A percentile compares a stretch with the other conserved stretches of the same genome.
Evolutionary conservation across 2,329 filamentous ascomycete genomes (phyloP).

Genomic region (Penicillium sumatraense): DNA sequence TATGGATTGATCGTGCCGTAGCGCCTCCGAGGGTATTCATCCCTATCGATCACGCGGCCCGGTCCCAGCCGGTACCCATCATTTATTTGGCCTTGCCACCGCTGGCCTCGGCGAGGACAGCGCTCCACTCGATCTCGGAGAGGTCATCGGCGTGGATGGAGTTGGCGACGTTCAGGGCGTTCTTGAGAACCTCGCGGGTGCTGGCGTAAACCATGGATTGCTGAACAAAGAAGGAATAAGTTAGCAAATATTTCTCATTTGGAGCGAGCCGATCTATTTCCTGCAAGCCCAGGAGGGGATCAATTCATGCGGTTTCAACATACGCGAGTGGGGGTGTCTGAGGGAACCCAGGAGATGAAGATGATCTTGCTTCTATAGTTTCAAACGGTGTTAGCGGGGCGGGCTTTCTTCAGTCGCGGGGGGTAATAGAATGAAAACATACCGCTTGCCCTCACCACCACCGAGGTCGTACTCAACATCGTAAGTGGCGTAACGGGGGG

Average conservation of each 20-base stretch:
- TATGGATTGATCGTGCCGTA: conserved; percentile 33
- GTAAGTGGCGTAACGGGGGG: conserved; percentile 56
- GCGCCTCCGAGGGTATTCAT: conserved; percentile 25
- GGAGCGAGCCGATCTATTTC: not conserved
- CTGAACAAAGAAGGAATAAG: conserved; percentile 24
- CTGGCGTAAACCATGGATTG: conserved; percentile 58
- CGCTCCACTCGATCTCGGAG: conserved; percentile 48
- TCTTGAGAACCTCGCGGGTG: conserved; percentile 54
- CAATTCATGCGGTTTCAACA: conserved; percentile 18
- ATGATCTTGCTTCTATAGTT: conserved; percentile 53
- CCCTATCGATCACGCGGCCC: conserved; percentile 34
- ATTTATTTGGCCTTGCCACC: conserved; percentile 47
- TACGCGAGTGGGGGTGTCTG: conserved; percentile 46
- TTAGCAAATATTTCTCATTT: conserved; percentile 18
- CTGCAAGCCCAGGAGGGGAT: not conserved
- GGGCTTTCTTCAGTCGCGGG: not conserved
- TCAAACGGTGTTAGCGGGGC: conserved; percentile 21
- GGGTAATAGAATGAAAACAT: conserved; percentile 18
- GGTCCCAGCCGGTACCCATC: conserved; percentile 40
- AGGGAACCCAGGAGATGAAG: conserved; percentile 56
- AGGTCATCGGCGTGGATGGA: conserved; percentile 50
- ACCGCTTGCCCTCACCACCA: conserved; percentile 55
- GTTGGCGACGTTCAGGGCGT: conserved; percentile 49
- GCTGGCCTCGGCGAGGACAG: conserved; percentile 44
- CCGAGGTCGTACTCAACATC: conserved; percentile 56